phyloP scores from a whole-genome alignment of 2,329 filamentous ascomycete genomes.

The Beauveria brongniartii region DNA sequence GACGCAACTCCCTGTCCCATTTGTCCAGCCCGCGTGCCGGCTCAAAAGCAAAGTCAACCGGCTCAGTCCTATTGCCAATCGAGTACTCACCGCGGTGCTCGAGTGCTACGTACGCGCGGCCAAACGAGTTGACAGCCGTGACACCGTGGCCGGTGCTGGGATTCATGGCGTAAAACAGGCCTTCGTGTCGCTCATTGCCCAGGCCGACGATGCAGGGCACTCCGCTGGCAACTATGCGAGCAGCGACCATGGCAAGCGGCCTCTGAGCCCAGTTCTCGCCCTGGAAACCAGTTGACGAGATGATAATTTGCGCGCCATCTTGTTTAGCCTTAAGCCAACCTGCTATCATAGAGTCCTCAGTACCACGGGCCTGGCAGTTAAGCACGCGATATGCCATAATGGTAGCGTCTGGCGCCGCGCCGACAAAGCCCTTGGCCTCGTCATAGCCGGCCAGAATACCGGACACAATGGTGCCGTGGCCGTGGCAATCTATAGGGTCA shows the following conservation, averaged over 20 bases:
- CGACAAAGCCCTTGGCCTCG: not conserved
- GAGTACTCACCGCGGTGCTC: not conserved
- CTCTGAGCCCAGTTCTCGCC: not conserved
- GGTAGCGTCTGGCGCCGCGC: not conserved
- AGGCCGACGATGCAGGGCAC: conserved; percentile 1
- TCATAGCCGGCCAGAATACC: conserved; percentile 1
- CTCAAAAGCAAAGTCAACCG: not conserved
- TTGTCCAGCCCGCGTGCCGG: not conserved
- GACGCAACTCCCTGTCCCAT: not conserved
- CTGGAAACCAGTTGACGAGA: not conserved
- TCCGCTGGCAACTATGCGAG: not conserved
- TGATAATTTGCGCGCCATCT: conserved; percentile 9
- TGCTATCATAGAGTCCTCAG: conserved; percentile 6
- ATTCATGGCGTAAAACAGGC: conserved; percentile 1
- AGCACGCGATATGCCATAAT: not conserved
- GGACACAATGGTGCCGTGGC: conserved; percentile 12
- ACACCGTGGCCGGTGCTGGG: conserved; percentile 4
- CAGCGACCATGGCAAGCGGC: not conserved
- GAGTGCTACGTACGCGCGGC: not conserved
- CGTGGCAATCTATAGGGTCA: conserved; percentile 7
- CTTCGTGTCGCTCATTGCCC: not conserved
- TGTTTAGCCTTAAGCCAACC: conserved; percentile 8
- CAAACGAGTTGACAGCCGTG: conserved; percentile 7
- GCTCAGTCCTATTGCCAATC: not conserved
- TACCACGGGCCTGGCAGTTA: not conserved